These are phyloP conservation scores for Vanderwaltozyma tropicalis DNA, from an alignment of 805 yeast species.

Conservation along the genomic window DNA sequence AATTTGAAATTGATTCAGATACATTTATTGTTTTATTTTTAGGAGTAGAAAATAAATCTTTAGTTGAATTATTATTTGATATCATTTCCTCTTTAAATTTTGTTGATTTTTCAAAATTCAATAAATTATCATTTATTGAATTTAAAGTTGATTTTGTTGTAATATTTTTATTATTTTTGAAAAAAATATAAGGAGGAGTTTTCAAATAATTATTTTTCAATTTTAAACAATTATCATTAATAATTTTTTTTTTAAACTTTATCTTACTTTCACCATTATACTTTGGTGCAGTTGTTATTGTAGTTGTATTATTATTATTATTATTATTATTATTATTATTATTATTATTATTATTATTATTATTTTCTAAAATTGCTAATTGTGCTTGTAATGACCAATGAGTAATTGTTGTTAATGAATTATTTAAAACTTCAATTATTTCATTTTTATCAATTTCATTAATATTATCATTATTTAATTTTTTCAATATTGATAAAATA, in stretches of 20 bases:
- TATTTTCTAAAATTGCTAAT: conserved; percentile 14
- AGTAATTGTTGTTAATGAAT: conserved; percentile 21
- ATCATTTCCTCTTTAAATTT: neutral
- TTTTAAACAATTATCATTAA: neutral
- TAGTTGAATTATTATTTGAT: neutral
- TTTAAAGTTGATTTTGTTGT: neutral
- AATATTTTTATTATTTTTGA: too few species aligned
- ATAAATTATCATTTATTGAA: neutral
- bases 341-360: neutral
- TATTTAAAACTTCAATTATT: conserved; percentile 18
- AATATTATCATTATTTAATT: conserved; percentile 1
- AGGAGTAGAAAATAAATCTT: neutral
- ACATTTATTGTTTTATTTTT: neutral
- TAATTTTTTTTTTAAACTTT: too few species aligned
- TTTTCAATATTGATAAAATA: conserved; percentile 3
- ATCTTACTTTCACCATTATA: too few species aligned
- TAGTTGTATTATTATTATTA: too few species aligned
- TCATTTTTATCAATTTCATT: conserved; percentile 7
- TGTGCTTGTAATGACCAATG: conserved; percentile 28
- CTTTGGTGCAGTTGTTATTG: too few species aligned
- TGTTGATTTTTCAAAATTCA: neutral
- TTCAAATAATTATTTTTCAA: neutral
- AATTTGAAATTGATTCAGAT: neutral
- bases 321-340: too few species aligned
- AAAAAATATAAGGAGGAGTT: conserved; percentile 1